phyloP scores from a whole-genome alignment of 1,139 yeast species.

The Pichia sp. region DNA sequence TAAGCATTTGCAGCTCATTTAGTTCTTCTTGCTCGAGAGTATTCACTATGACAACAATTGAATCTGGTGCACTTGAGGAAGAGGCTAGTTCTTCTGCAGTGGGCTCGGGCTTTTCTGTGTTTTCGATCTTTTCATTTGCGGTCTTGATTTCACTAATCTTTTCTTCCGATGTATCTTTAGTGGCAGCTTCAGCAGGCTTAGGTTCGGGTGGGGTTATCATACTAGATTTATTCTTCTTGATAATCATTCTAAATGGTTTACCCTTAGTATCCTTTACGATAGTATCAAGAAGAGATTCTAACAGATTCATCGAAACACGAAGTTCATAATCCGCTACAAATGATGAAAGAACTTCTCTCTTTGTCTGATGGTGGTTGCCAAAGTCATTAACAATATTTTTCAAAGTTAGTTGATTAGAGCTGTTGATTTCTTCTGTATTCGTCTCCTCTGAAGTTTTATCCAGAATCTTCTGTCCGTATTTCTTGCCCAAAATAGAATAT shows the following conservation, averaged over 20 bases:
- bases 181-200: neutral
- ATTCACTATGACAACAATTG: slow-evolving; percentile 16
- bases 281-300: slow-evolving; percentile 48
- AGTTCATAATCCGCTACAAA: slow-evolving; percentile 71
- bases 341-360: slow-evolving; percentile 37
- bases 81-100: too few species aligned
- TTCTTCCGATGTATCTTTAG: neutral
- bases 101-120: too few species aligned
- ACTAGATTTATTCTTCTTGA: slow-evolving; percentile 11
- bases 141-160: neutral
- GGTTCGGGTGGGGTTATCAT: neutral
- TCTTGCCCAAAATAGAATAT: slow-evolving; percentile 6
- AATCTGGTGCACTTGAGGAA: too few species aligned
- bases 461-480: slow-evolving; percentile 6
- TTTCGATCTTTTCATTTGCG: neutral
- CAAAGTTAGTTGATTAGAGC: slow-evolving; percentile 11
- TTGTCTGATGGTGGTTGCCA: slow-evolving; percentile 28
- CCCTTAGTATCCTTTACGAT: slow-evolving; percentile 32
- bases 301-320: slow-evolving; percentile 53
- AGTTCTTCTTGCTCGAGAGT: slow-evolving; percentile 12
- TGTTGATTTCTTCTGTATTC: neutral
- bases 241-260: slow-evolving; percentile 26
- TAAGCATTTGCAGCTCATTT: slow-evolving; percentile 15
- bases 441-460: slow-evolving; percentile 7
- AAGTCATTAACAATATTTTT: slow-evolving; percentile 24